Conservation (phyloP, 805 yeast species). For the Metschnikowia aberdeeniae region DNA sequence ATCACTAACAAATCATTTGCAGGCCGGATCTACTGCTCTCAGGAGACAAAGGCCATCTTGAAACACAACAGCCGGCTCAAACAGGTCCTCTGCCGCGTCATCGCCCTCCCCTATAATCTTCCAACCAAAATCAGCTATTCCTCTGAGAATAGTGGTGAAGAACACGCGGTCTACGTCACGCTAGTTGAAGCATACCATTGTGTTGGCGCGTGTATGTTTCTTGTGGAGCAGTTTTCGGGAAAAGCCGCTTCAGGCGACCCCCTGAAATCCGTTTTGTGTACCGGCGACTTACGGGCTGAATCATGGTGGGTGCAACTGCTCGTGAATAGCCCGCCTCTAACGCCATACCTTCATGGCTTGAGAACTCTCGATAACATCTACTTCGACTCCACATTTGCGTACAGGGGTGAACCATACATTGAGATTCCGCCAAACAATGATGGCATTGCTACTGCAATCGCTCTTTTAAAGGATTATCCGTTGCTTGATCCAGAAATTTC, state of each 20-base stretch:
- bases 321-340: slow-evolving; percentile 34
- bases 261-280: slow-evolving; percentile 37
- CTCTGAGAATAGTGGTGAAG: slow-evolving; percentile 2
- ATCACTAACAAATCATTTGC: slow-evolving; percentile 36
- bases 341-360: slow-evolving; percentile 37
- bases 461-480: slow-evolving; percentile 42
- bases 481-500: slow-evolving; percentile 31
- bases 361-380: slow-evolving; percentile 43
- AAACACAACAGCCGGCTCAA: slow-evolving; percentile 16
- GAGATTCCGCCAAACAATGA: slow-evolving; percentile 38
- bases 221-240: slow-evolving; percentile 29
- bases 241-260: background rate
- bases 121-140: slow-evolving; percentile 13
- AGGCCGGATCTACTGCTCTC: slow-evolving; percentile 45
- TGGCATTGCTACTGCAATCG: slow-evolving; percentile 35
- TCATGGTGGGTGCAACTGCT: slow-evolving; percentile 44
- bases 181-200: slow-evolving; percentile 53
- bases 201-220: slow-evolving; percentile 55
- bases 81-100: slow-evolving; percentile 18
- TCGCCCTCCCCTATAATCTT: slow-evolving; percentile 18
- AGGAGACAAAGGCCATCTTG: slow-evolving; percentile 31
- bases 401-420: slow-evolving; percentile 47
- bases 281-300: slow-evolving; percentile 60
- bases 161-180: slow-evolving; percentile 29
- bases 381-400: slow-evolving; percentile 51